Percentiles rank a stretch among this genome's conserved stretches.
phyloP scores from a whole-genome alignment of 129 eudicot species.

The Chrysanthemum lavandulifolium region DNA sequence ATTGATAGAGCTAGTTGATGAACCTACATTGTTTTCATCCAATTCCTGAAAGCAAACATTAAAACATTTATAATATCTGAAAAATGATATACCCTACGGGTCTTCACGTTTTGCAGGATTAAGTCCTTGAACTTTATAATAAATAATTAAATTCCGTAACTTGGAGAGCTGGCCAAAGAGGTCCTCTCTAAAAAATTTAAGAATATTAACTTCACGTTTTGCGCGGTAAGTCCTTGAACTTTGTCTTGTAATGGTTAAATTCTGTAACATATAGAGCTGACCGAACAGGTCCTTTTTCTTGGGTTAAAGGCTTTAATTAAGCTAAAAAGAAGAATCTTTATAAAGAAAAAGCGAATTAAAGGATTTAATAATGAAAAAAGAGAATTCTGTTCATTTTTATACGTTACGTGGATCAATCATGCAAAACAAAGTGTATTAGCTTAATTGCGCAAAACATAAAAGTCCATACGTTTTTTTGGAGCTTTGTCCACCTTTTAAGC shows the following conservation, averaged over 20 bases:
- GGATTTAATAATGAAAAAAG: too few species aligned
- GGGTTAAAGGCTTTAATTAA: neutral
- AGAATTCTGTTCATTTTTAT: too few species aligned
- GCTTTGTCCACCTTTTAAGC: neutral
- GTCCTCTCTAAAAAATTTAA: too few species aligned
- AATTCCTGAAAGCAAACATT: constrained; percentile 14
- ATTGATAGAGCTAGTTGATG: constrained; percentile 37
- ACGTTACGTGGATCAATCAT: too few species aligned
- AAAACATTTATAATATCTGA: neutral
- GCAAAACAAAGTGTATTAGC: neutral
- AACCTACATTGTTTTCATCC: constrained; percentile 23
- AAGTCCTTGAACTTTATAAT: too few species aligned
- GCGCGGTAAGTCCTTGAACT: neutral
- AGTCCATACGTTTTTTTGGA: too few species aligned
- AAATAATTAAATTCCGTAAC: too few species aligned
- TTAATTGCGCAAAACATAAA: neutral
- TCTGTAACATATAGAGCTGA: neutral
- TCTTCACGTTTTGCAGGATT: too few species aligned
- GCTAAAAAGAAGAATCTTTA: neutral
- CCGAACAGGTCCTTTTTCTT: neutral
- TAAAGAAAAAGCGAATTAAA: too few species aligned
- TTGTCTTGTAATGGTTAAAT: neutral
- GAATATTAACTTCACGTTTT: too few species aligned
- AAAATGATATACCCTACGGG: neutral
- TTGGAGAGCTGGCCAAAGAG: too few species aligned